These are phyloP conservation scores for Dothistroma septosporum DNA, from an alignment of 2,329 filamentous ascomycete genomes.

Conservation along the genomic window DNA sequence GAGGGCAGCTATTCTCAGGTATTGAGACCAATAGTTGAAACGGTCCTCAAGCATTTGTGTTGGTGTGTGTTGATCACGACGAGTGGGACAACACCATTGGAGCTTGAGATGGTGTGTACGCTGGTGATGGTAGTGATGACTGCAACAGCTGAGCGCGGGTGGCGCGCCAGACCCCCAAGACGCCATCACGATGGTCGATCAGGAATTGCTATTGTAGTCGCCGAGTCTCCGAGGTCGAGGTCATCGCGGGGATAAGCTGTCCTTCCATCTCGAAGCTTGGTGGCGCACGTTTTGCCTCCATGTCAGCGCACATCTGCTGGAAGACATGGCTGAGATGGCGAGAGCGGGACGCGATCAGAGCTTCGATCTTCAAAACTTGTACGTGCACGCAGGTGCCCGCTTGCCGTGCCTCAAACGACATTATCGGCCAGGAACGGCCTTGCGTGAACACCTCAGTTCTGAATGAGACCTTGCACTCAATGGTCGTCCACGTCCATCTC, in stretches of 20 bases:
- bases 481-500: background rate
- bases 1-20: too few species aligned
- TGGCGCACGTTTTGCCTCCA: background rate
- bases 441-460: slow-evolving; percentile 1
- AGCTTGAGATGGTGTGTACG: too few species aligned
- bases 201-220: too few species aligned
- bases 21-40: too few species aligned
- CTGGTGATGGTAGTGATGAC: too few species aligned
- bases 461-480: background rate
- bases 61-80: too few species aligned
- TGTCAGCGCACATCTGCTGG: background rate
- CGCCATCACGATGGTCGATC: too few species aligned
- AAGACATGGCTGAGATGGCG: background rate
- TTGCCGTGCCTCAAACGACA: background rate
- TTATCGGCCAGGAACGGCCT: background rate
- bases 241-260: background rate
- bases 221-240: too few species aligned
- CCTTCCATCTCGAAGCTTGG: background rate
- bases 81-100: too few species aligned
- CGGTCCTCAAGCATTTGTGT: too few species aligned
- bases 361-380: background rate
- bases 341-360: background rate
- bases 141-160: too few species aligned
- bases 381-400: background rate
- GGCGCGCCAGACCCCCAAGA: too few species aligned